Percentiles rank a stretch among this genome's conserved stretches.
Evolutionary conservation across 208 protist genomes (phyloP).

Genomic region (Novymonas esmeraldas): DNA sequence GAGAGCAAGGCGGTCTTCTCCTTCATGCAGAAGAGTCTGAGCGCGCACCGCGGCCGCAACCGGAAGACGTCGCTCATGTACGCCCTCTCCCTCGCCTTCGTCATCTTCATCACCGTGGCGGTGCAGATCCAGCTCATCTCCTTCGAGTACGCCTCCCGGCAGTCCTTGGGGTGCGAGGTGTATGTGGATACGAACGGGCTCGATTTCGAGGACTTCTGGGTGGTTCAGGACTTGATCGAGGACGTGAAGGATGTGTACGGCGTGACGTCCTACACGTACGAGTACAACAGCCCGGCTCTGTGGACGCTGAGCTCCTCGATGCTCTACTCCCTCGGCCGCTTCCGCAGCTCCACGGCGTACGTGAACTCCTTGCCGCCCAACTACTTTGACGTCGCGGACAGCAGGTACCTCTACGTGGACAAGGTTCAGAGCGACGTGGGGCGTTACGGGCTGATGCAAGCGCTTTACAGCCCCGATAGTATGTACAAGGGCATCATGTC

Average conservation of each 20-base stretch:
- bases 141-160: slow-evolving; percentile 30
- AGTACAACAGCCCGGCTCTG: neutral
- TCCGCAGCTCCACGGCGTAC: neutral
- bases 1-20: slow-evolving; percentile 68
- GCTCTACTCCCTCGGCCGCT: slow-evolving; percentile 45
- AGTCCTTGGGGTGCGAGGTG: slow-evolving; percentile 43
- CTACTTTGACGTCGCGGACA: slow-evolving; percentile 61
- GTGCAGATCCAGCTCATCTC: slow-evolving; percentile 81
- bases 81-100: slow-evolving; percentile 89
- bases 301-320: neutral
- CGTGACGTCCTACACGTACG: slow-evolving; percentile 23
- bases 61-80: slow-evolving; percentile 97
- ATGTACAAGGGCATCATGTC: slow-evolving; percentile 52
- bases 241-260: slow-evolving; percentile 1
- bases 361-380: slow-evolving; percentile 51
- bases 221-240: slow-evolving; percentile 9
- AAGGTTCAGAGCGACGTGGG: slow-evolving; percentile 12
- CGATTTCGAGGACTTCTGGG: slow-evolving; percentile 17
- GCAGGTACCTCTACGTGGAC: slow-evolving; percentile 37
- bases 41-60: slow-evolving; percentile 91
- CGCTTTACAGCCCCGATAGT: slow-evolving; percentile 47
- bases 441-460: slow-evolving; percentile 41
- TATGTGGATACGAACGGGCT: slow-evolving; percentile 1
- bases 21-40: slow-evolving; percentile 91
- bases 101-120: slow-evolving; percentile 93